Percentiles rank a stretch among this genome's conserved stretches.
These are phyloP conservation scores for Xerocomellus chrysenteron DNA, from an alignment of 768 basidiomycete genomes.

Conservation along the genomic window DNA sequence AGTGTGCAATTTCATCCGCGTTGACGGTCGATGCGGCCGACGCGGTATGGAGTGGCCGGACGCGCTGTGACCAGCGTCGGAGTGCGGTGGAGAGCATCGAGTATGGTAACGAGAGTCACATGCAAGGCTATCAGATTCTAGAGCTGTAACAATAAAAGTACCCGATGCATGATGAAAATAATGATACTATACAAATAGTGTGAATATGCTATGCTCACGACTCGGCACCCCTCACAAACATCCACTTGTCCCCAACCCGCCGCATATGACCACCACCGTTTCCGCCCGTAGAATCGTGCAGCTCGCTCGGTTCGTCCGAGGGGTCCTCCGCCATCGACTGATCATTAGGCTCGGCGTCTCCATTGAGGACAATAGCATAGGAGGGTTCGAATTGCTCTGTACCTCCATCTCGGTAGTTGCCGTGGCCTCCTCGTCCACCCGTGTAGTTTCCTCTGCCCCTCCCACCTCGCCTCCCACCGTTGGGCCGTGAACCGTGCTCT, in stretches of 20 bases:
- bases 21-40: conserved; percentile 48
- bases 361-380: conserved; percentile 62
- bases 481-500: conserved; percentile 37
- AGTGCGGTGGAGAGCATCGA: conserved; percentile 22
- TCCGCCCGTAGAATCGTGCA: neutral
- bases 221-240: conserved; percentile 53
- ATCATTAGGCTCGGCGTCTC: conserved; percentile 22
- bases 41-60: conserved; percentile 23
- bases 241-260: conserved; percentile 69
- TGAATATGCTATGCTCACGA: conserved; percentile 17
- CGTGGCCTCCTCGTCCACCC: conserved; percentile 36
- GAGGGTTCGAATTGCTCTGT: conserved; percentile 36
- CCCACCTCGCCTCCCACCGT: conserved; percentile 39
- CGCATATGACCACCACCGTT: conserved; percentile 59
- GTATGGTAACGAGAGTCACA: too few species aligned
- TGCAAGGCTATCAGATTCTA: too few species aligned
- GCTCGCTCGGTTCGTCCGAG: neutral
- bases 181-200: conserved; percentile 23
- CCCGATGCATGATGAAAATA: neutral
- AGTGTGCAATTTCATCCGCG: conserved; percentile 79
- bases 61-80: conserved; percentile 12
- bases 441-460: conserved; percentile 38
- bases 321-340: neutral
- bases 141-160: too few species aligned
- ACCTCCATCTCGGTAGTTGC: conserved; percentile 48